A percentile compares a stretch with the other conserved stretches of the same genome.
Conservation (phyloP, 257 asterid species). For the Penstemon newberryi region DNA sequence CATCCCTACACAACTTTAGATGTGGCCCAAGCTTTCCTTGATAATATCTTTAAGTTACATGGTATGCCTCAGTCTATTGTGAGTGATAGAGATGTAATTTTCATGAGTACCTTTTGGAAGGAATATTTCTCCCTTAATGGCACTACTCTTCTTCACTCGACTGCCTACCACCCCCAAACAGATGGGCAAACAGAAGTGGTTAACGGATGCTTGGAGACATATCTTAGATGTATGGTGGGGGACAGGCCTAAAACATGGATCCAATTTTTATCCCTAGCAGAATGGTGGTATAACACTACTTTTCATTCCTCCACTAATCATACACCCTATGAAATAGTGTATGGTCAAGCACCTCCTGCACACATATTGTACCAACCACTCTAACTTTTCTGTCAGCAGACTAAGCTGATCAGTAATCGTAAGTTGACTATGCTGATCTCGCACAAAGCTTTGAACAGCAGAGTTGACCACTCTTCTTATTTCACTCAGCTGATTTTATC, state of each 20-base stretch:
- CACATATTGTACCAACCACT: background rate
- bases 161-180: conserved; percentile 4
- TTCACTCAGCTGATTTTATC: too few species aligned
- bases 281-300: conserved; percentile 18
- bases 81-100: background rate
- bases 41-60: background rate
- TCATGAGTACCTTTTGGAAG: background rate
- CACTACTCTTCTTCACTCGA: background rate
- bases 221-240: background rate
- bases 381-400: too few species aligned
- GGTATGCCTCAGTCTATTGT: background rate
- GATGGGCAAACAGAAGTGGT: background rate
- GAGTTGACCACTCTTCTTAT: too few species aligned
- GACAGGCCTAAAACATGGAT: background rate
- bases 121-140: background rate
- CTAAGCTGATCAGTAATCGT: too few species aligned
- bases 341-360: background rate
- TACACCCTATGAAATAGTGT: conserved; percentile 15
- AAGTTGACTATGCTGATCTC: too few species aligned
- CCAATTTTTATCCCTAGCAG: background rate
- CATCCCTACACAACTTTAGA: background rate
- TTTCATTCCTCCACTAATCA: background rate
- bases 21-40: background rate
- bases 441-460: too few species aligned
- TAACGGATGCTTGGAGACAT: background rate